These are phyloP conservation scores for Quercus lobata DNA, from an alignment of 331 rosid species.

Conservation along the genomic window DNA sequence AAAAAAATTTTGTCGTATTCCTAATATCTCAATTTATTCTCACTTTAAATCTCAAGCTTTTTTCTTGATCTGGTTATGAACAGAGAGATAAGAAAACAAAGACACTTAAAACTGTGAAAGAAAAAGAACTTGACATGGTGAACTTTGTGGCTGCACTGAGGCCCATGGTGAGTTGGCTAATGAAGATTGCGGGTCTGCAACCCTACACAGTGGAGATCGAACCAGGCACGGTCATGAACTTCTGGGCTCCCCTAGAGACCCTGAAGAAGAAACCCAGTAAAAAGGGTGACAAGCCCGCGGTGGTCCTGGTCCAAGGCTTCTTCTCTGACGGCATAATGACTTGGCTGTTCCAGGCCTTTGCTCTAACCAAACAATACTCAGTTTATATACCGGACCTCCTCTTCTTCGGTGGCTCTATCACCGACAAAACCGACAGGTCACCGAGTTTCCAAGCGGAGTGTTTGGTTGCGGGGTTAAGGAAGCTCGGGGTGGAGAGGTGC, in stretches of 20 bases:
- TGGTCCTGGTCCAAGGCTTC: constrained; percentile 78
- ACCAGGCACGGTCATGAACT: constrained; percentile 73
- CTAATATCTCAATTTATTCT: no score
- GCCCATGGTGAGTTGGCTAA: constrained; percentile 61
- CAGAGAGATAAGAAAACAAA: neutral
- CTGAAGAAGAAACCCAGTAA: constrained; percentile 36
- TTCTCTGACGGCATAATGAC: constrained; percentile 85
- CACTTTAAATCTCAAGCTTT: no score
- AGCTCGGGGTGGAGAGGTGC: constrained; percentile 76
- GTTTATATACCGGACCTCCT: constrained; percentile 90
- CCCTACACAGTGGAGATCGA: constrained; percentile 74
- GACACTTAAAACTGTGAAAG: neutral
- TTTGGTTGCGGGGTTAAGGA: constrained; percentile 50
- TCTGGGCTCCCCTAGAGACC: constrained; percentile 73
- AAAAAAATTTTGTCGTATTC: no score
- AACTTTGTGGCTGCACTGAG: constrained; percentile 73
- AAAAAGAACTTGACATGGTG: constrained; percentile 43
- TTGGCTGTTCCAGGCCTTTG: constrained; percentile 87
- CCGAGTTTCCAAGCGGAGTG: constrained; percentile 75
- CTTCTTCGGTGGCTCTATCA: constrained; percentile 69
- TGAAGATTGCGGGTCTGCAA: constrained; percentile 81
- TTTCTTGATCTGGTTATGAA: no score
- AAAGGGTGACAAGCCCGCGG: constrained; percentile 53
- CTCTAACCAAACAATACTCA: constrained; percentile 59
- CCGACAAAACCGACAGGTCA: constrained; percentile 54